These are phyloP conservation scores for Fragaria ananassa DNA, from an alignment of 306 rosid genomes.

Conservation along the genomic window DNA sequence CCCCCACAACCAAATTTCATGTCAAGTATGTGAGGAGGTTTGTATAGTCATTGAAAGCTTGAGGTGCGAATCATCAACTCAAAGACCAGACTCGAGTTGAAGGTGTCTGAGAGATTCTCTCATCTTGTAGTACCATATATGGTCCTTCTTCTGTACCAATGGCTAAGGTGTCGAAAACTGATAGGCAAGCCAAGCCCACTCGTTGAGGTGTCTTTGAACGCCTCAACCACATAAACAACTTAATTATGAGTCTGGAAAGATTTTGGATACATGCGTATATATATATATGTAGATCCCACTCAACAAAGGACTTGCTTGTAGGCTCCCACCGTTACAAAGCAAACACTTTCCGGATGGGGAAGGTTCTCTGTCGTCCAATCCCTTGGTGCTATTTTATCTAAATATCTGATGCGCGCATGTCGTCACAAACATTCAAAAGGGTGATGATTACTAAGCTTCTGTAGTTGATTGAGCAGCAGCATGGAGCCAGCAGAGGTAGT, in stretches of 20 bases:
- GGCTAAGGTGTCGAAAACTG: neutral
- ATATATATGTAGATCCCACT: no score
- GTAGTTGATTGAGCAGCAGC: no score
- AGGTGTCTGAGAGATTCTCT: neutral
- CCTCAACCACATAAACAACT: neutral
- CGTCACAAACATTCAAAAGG: no score
- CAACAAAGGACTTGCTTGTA: neutral
- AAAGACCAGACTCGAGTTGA: neutral
- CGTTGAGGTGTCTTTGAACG: neutral
- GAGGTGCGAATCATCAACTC: neutral
- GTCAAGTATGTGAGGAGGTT: neutral
- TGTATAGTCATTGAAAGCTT: neutral
- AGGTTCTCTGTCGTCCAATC: conserved; percentile 1
- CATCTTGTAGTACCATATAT: neutral
- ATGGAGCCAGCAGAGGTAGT: no score
- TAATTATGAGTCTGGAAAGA: neutral
- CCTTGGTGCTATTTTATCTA: no score
- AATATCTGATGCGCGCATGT: no score
- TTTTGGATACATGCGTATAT: neutral
- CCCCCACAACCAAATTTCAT: neutral
- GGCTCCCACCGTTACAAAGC: neutral
- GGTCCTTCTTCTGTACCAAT: neutral
- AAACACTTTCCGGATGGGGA: conserved; percentile 2
- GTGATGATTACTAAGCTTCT: no score
- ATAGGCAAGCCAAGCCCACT: no score